Evolutionary conservation across 306 rosid species (phyloP).

Genomic region (Citrullus amarus): DNA sequence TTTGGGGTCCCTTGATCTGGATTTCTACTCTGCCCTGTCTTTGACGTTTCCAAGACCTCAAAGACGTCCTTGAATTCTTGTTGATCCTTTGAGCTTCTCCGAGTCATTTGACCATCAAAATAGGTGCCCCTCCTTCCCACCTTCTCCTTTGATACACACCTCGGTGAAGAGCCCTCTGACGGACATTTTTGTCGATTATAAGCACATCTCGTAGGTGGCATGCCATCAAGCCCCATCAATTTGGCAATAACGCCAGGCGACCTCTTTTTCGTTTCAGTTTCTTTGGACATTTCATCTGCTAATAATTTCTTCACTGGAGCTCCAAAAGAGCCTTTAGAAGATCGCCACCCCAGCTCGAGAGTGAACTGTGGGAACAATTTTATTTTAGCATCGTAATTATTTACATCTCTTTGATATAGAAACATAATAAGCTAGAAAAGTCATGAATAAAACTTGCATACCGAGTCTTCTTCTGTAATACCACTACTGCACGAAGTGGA

Average conservation of each 20-base stretch:
- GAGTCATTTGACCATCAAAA: slow-evolving; percentile 33
- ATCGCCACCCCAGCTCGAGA: slow-evolving; percentile 46
- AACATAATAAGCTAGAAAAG: background rate
- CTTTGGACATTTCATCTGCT: slow-evolving; percentile 68
- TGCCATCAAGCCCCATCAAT: slow-evolving; percentile 96
- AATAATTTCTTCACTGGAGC: slow-evolving; percentile 72
- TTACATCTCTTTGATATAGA: background rate
- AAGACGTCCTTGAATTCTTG: slow-evolving; percentile 89
- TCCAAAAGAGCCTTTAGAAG: slow-evolving; percentile 49
- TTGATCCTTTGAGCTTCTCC: slow-evolving; percentile 54
- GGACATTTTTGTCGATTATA: slow-evolving; percentile 35
- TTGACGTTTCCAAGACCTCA: slow-evolving; percentile 74
- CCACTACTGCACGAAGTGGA: slow-evolving; percentile 44
- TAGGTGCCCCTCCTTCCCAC: slow-evolving; percentile 19
- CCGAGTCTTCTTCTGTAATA: slow-evolving; percentile 44
- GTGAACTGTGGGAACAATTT: slow-evolving; percentile 35
- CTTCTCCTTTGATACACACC: slow-evolving; percentile 27
- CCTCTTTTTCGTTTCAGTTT: slow-evolving; percentile 50
- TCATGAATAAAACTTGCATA: slow-evolving; percentile 19
- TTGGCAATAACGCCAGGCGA: slow-evolving; percentile 66
- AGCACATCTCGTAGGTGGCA: slow-evolving; percentile 55
- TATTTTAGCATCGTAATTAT: background rate
- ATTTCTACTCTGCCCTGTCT: slow-evolving; percentile 35
- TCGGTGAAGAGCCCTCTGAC: slow-evolving; percentile 21
- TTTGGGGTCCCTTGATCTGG: slow-evolving; percentile 26